Percentiles rank a stretch among this genome's conserved stretches.
phyloP scores from a whole-genome alignment of 768 basidiomycete genomes.

The Kockovaella imperatae region DNA sequence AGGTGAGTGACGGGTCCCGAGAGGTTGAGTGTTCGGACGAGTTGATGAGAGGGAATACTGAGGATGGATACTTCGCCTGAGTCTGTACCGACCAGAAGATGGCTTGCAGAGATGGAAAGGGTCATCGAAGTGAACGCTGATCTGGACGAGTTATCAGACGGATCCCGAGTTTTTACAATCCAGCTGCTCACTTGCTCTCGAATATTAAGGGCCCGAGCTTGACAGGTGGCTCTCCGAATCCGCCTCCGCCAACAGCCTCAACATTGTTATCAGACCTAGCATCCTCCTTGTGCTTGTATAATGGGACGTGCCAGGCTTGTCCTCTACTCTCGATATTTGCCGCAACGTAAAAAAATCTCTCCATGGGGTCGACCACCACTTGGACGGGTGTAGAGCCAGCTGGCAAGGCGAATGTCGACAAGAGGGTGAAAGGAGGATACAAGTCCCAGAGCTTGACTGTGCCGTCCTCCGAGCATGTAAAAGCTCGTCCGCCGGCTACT shows the following conservation, averaged over 20 bases:
- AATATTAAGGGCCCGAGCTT: constrained; percentile 49
- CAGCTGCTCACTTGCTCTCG: constrained; percentile 55
- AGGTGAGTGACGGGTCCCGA: constrained; percentile 62
- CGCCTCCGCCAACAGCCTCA: constrained; percentile 37
- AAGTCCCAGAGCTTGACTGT: constrained; percentile 65
- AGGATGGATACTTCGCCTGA: constrained; percentile 68
- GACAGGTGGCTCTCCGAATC: constrained; percentile 21
- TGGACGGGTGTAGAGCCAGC: constrained; percentile 55
- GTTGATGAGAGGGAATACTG: constrained; percentile 84
- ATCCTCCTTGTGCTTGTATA: too few relatives aligned
- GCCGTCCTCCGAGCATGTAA: constrained; percentile 79
- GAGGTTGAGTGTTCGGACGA: constrained; percentile 61
- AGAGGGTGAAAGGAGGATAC: constrained; percentile 56
- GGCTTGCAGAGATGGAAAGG: constrained; percentile 67
- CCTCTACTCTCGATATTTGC: constrained; percentile 63
- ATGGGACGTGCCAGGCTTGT: constrained; percentile 72
- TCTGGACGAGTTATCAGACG: constrained; percentile 46
- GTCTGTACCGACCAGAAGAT: constrained; percentile 73
- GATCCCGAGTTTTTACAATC: constrained; percentile 4
- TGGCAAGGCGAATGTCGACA: constrained; percentile 84
- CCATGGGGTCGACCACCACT: constrained; percentile 71
- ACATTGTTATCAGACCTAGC: constrained; percentile 12
- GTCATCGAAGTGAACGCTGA: constrained; percentile 64
- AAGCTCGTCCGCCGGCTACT: constrained; percentile 54
- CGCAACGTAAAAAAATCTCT: constrained; percentile 84